phyloP scores from a whole-genome alignment of 768 basidiomycete genomes.

The Lactifluus hygrophoroides region DNA sequence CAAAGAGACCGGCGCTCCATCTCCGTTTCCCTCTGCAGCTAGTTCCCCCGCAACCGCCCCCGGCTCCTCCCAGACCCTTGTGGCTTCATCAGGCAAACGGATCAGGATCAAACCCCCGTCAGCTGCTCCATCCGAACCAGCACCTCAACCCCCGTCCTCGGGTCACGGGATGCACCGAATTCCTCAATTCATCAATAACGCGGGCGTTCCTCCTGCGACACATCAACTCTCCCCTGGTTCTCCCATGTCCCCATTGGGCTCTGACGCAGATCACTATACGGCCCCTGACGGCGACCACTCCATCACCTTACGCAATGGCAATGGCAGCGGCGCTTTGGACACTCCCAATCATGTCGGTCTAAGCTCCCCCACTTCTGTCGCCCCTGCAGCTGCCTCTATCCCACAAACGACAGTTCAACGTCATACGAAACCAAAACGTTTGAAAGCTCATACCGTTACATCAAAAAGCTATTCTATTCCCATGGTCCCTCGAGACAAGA shows the following conservation, averaged over 20 bases:
- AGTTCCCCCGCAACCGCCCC: conserved; percentile 18
- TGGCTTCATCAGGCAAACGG: conserved; percentile 40
- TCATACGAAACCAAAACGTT: conserved; percentile 61
- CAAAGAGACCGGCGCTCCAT: conserved; percentile 29
- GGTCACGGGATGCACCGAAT: conserved; percentile 17
- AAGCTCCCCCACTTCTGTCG: conserved; percentile 32
- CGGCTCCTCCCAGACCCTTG: conserved; percentile 29
- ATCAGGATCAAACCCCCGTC: conserved; percentile 42
- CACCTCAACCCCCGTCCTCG: conserved; percentile 15
- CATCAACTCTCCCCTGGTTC: conserved; percentile 17
- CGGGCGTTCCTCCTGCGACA: conserved; percentile 12
- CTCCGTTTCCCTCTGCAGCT: conserved; percentile 23
- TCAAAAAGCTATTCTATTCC: conserved; percentile 73
- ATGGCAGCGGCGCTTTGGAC: conserved; percentile 5
- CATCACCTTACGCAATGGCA: conserved; percentile 9
- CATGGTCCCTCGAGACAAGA: conserved; percentile 66
- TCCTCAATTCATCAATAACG: conserved; percentile 17
- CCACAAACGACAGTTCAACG: conserved; percentile 33
- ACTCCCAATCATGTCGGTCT: conserved; percentile 21
- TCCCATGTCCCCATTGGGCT: conserved; percentile 20
- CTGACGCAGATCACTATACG: conserved; percentile 15
- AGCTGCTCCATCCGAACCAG: conserved; percentile 22
- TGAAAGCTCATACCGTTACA: conserved; percentile 75
- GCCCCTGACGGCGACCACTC: conserved; percentile 9
- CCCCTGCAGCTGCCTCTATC: conserved; percentile 24